Conservation (phyloP, 305 asterid species). For the Rubia peregrina region DNA sequence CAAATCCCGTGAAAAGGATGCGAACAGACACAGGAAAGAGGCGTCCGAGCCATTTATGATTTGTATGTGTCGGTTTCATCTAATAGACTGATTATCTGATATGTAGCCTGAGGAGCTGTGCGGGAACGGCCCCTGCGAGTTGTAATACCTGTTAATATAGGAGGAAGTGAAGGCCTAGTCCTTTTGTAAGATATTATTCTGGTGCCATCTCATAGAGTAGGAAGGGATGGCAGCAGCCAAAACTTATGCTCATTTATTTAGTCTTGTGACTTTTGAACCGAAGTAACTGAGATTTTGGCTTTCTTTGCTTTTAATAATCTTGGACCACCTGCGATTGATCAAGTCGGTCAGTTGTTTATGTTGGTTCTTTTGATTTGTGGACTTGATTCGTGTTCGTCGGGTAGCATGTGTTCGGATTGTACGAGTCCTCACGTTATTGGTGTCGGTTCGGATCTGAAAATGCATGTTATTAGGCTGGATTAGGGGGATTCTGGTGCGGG, state of each 20-base stretch:
- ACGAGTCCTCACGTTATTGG: no score
- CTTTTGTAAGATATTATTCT: slow-evolving; percentile 7
- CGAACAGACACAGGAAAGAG: slow-evolving; percentile 83
- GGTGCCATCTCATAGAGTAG: not conserved
- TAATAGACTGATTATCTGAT: slow-evolving; percentile 10
- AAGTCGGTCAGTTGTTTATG: no score
- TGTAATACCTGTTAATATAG: slow-evolving; percentile 22
- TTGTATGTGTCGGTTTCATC: not conserved
- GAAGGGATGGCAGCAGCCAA: not conserved
- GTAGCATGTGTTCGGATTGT: no score
- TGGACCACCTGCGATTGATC: not conserved
- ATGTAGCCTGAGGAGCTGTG: slow-evolving; percentile 20
- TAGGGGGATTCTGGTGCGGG: no score
- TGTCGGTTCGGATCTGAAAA: no score
- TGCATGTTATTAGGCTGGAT: no score
- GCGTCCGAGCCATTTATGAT: slow-evolving; percentile 76
- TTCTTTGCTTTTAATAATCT: not conserved
- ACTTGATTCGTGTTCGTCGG: no score
- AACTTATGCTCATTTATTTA: not conserved
- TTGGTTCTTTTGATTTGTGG: no score
- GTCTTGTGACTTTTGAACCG: not conserved
- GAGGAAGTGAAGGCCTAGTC: not conserved
- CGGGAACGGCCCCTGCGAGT: slow-evolving; percentile 21
- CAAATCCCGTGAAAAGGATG: slow-evolving; percentile 92
- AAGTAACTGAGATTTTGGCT: not conserved